A percentile compares a stretch with the other conserved stretches of the same genome.
Conservation (phyloP, 805 yeast species). For the Ogataea paradorogensis region DNA sequence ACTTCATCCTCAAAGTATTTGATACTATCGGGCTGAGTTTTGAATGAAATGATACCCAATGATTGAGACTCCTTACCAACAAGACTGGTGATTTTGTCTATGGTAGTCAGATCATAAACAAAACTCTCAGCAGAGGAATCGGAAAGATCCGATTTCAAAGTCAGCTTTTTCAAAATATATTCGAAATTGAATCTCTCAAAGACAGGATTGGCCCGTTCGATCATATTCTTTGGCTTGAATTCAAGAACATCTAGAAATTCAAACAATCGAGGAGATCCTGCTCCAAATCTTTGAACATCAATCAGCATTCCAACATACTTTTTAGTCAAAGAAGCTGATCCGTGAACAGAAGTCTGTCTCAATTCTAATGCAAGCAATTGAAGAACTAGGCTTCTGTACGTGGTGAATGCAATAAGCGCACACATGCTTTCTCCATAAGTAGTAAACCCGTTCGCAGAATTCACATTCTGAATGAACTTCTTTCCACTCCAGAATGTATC, state of each 20-base stretch:
- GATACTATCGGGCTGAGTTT: conserved; percentile 15
- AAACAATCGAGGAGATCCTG: conserved; percentile 65
- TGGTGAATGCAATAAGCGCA: conserved; percentile 58
- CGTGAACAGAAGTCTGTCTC: conserved; percentile 48
- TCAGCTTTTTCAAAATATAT: conserved; percentile 41
- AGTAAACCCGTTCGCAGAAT: conserved; percentile 34
- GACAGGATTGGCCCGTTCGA: conserved; percentile 37
- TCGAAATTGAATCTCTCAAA: conserved; percentile 39
- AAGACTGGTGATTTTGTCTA: conserved; percentile 32
- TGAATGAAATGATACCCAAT: conserved; percentile 25
- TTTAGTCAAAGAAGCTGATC: conserved; percentile 50
- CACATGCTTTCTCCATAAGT: conserved; percentile 41
- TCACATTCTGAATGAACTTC: conserved; percentile 43
- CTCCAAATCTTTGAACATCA: conserved; percentile 44
- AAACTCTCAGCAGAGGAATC: conserved; percentile 15
- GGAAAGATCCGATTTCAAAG: conserved; percentile 26
- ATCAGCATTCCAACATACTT: conserved; percentile 54
- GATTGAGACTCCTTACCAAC: conserved; percentile 27
- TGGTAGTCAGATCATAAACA: conserved; percentile 42
- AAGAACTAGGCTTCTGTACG: conserved; percentile 56
- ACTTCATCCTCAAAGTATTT: conserved; percentile 24
- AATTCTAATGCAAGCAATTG: conserved; percentile 71
- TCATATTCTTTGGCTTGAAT: conserved; percentile 46
- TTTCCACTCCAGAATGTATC: conserved; percentile 54
- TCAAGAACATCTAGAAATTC: conserved; percentile 70